Base-by-base conservation (phyloP, 352 stramenopile species). In the Globisporangium ultimum region DNA sequence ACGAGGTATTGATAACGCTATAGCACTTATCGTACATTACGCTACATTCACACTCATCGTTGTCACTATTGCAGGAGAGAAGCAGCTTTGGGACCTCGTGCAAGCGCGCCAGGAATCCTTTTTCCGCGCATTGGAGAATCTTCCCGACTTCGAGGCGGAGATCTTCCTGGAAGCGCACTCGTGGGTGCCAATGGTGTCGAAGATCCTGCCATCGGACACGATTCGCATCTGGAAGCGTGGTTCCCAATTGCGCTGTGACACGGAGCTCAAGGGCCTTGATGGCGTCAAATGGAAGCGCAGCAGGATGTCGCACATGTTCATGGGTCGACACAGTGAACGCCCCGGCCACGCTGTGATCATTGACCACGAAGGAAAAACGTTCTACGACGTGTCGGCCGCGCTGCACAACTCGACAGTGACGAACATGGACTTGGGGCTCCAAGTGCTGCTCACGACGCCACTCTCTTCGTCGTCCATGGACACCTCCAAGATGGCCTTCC, bases 101-200 rank as follows among this genome's bases (percentile, higher is more conserved):
- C 59, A 77, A 42, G 53, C 66, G 9, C 68, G 70, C 2, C 83
- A 89, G 47, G 76, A 87, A 42, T 67, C 70, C 5, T 81, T 91
- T 15, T 75, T 85, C 21, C 60, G 72, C 20, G 82, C 83, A n/a
- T 55, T 91, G 7, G 78, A 89, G 61, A 67, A 72, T 10, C 61
- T 93, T 1, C 81, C 84, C 0, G 81, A 93, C 51, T 93, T 93
- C 70, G 78, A 89, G 45, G 78, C 79, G 10, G 84, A 93, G 61
- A 87, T 93, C 48, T 88, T 88, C 41, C 63, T 91, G 32, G 81
- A 91, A 52, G 75, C 83, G 24, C 81, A 86, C 36, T 93, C 84
- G 60, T 93, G 84, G 84, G 78, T 93, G 40, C 84, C 84, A 1
- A 77, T 88, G 10, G 81, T 93, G 21, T 93, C 84, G 18, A 87